These are phyloP conservation scores for Phyllosticta paracitricarpa DNA, from an alignment of 2,329 filamentous ascomycete genomes.

Conservation along the genomic window DNA sequence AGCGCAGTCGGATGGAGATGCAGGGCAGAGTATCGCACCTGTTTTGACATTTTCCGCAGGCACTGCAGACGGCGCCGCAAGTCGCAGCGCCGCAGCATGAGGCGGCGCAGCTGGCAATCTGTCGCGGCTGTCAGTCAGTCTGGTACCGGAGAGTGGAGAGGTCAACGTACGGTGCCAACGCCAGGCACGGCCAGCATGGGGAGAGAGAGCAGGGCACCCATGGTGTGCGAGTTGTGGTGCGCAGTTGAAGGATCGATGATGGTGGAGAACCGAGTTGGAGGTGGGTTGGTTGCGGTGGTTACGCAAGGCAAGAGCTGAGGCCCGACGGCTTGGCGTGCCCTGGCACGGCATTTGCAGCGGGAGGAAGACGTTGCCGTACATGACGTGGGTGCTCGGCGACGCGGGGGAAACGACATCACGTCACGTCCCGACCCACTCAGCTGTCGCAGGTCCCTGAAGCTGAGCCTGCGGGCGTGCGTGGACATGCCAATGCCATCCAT, in stretches of 20 bases:
- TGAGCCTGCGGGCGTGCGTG: background rate
- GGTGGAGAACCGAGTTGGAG: background rate
- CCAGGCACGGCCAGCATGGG: conserved; percentile 84
- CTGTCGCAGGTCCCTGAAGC: background rate
- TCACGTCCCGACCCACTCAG: background rate
- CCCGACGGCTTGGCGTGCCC: background rate
- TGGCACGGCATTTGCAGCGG: background rate
- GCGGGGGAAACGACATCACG: background rate
- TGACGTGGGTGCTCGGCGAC: background rate
- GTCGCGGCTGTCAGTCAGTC: conserved; percentile 19
- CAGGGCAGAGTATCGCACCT: conserved; percentile 45
- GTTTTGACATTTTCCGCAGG: conserved; percentile 94
- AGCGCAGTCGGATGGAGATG: conserved; percentile 7
- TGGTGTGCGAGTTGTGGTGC: conserved; percentile 28
- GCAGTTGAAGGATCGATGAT: conserved; percentile 12
- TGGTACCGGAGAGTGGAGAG: conserved; percentile 6
- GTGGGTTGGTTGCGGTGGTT: background rate
- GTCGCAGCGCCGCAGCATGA: conserved; percentile 96
- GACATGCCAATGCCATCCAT: background rate
- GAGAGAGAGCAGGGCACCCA: conserved; percentile 87
- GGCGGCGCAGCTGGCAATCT: conserved; percentile 68
- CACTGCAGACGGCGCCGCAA: conserved; percentile 89
- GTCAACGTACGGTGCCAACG: conserved; percentile 63
- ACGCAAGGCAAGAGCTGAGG: conserved; percentile 6
- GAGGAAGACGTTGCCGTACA: background rate